These are phyloP conservation scores for Lepidopterella palustris DNA, from an alignment of 495 filamentous ascomycete species.

Conservation along the genomic window DNA sequence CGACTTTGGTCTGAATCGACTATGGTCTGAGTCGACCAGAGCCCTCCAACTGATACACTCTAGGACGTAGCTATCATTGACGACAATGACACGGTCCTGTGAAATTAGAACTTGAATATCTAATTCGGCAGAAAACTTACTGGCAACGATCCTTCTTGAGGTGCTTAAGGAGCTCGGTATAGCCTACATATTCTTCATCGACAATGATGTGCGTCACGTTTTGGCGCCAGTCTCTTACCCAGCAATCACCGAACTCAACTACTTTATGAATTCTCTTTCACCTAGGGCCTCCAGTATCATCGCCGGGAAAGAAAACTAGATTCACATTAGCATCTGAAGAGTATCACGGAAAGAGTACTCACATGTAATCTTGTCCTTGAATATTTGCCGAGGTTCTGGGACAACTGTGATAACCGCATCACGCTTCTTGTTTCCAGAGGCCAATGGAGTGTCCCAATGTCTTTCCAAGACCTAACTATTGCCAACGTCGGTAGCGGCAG, in stretches of 20 bases:
- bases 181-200: slow-evolving; percentile 58
- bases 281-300: slow-evolving; percentile 59
- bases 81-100: slow-evolving; percentile 50
- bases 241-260: slow-evolving; percentile 66
- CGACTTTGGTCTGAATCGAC: slow-evolving; percentile 10
- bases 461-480: slow-evolving; percentile 12
- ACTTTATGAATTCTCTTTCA: slow-evolving; percentile 66
- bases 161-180: slow-evolving; percentile 56
- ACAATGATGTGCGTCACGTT: slow-evolving; percentile 66
- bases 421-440: slow-evolving; percentile 11
- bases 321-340: slow-evolving; percentile 19
- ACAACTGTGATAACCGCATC: slow-evolving; percentile 17
- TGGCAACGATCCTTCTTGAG: slow-evolving; percentile 48
- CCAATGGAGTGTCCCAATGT: slow-evolving; percentile 11
- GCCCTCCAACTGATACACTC: slow-evolving; percentile 56
- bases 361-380: slow-evolving; percentile 23
- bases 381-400: slow-evolving; percentile 13
- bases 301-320: slow-evolving; percentile 72
- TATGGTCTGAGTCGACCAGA: slow-evolving; percentile 11
- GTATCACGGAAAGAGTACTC: neutral
- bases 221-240: slow-evolving; percentile 49
- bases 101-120: slow-evolving; percentile 1
- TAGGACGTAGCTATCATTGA: slow-evolving; percentile 71
- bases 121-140: slow-evolving; percentile 33
- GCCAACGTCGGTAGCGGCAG: slow-evolving; percentile 3